A percentile compares a stretch with the other conserved stretches of the same genome.
Evolutionary conservation across 352 stramenopile genomes (phyloP).

Genomic region (Phytophthora pluvialis): DNA sequence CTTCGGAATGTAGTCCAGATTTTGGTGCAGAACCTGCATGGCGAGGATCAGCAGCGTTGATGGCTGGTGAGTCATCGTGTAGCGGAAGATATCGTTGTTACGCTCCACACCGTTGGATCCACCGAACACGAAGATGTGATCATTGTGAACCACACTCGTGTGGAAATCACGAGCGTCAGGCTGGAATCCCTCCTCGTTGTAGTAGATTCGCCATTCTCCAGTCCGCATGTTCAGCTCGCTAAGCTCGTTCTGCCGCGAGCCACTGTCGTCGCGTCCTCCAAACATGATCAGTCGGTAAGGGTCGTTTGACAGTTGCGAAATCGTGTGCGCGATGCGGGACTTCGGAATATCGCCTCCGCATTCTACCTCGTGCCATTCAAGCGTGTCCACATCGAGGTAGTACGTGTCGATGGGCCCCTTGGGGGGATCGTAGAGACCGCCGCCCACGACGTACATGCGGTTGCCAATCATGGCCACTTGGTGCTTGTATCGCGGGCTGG

Average conservation of each 20-base stretch:
- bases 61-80: conserved; percentile 62
- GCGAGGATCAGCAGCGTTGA: conserved; percentile 72
- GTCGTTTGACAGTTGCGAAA: conserved; percentile 59
- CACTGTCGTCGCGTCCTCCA: conserved; percentile 76
- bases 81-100: conserved; percentile 85
- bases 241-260: conserved; percentile 70
- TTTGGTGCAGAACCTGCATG: conserved; percentile 67
- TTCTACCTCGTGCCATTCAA: conserved; percentile 69
- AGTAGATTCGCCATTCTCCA: conserved; percentile 66
- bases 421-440: conserved; percentile 80
- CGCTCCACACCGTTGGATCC: conserved; percentile 85
- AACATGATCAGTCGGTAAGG: conserved; percentile 76
- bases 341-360: conserved; percentile 67
- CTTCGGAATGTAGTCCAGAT: conserved; percentile 45
- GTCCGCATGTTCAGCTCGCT: conserved; percentile 71
- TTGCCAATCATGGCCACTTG: conserved; percentile 73
- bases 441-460: conserved; percentile 83
- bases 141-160: conserved; percentile 73
- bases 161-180: conserved; percentile 86
- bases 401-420: conserved; percentile 83
- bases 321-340: conserved; percentile 83
- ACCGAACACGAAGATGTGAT: conserved; percentile 84
- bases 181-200: conserved; percentile 64
- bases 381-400: conserved; percentile 77
- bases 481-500: conserved; percentile 86